Evolutionary conservation across 202 grass and related monocot genomes (phyloP).

Genomic region (Cymbopogon flexuosus): DNA sequence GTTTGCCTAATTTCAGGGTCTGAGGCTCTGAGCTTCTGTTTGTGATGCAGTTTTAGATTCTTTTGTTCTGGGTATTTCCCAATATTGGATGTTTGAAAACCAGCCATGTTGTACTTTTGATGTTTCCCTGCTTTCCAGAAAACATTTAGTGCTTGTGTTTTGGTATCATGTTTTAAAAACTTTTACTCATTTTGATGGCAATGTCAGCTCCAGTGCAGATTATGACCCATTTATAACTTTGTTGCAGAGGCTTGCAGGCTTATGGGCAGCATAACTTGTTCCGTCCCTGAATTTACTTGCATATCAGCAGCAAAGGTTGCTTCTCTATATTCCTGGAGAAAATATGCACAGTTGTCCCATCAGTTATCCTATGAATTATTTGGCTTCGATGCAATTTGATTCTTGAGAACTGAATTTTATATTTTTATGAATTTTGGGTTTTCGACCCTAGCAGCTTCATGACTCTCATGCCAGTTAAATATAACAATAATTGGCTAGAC

Average conservation of each 20-base stretch:
- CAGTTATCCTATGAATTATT: constrained; percentile 14
- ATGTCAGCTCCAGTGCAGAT: neutral
- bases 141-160: neutral
- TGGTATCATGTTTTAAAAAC: constrained; percentile 11
- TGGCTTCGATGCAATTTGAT: constrained; percentile 1
- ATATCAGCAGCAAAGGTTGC: constrained; percentile 78
- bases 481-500: neutral
- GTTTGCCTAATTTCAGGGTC: neutral
- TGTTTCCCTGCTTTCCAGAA: neutral
- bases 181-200: neutral
- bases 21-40: neutral
- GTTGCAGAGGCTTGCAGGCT: constrained; percentile 80
- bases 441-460: neutral
- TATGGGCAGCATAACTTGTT: constrained; percentile 64
- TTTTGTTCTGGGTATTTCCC: neutral
- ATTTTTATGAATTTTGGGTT: constrained; percentile 9
- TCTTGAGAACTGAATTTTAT: constrained; percentile 7
- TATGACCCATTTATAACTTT: constrained; percentile 23
- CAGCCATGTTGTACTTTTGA: neutral
- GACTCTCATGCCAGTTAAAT: constrained; percentile 3
- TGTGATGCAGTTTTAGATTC: neutral
- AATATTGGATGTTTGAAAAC: neutral
- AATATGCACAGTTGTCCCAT: constrained; percentile 19
- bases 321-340: constrained; percentile 24
- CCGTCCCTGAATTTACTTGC: constrained; percentile 93